Evolutionary conservation across 2,329 filamentous ascomycete species (phyloP), one percentile per base, ranked within the genome.

Genomic region (Colletotrichum salicis): DNA sequence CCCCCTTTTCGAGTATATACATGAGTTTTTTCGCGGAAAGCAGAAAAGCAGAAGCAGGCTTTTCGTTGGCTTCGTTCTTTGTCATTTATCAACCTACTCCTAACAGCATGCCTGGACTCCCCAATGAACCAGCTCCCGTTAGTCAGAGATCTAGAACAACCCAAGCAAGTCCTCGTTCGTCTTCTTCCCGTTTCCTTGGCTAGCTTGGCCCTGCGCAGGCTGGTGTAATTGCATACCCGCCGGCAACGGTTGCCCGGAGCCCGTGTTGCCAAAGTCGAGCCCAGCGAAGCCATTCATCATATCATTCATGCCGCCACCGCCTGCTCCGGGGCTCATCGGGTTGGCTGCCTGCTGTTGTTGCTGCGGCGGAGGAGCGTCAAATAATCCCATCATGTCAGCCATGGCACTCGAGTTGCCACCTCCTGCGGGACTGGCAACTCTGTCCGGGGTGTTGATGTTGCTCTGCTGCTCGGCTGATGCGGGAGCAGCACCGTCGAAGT

Each of bases 401-500:
- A 91, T 88, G 61, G 85, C 84, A 48, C 87, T 84, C 35, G 81
- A 85, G 3, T 80, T 68, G 13, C 78, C 78, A 70, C 79, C 81
- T 31, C 79, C 84, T 7, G 86, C 81, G 3, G 93, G 93, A 75
- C 91, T 94, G 48, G 88, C 89, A 27, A 92, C 87, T 64, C 93
- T 86, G 74, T 93, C 91, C 5, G 93, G 92, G 35, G 92, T 94
- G 51, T 88, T 90, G 8, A 89, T 78, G 35, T 82, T 78, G 75
- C 82, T 84, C 67, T 84, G 81, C 72, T 86, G 83, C 75, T 95
- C 93, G 63, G 94, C 88, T 13, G 94, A 96, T n/a, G 96, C 96
- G 3, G 96, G 96, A 3, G 93, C 95, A 3, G 94, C 93, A 31
- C 96, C 96, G 78, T 98, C 96, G 79, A 97, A 97, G 82, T 97